Evolutionary conservation across 768 basidiomycete genomes (phyloP).

Genomic region (Mrakia blollopis): DNA sequence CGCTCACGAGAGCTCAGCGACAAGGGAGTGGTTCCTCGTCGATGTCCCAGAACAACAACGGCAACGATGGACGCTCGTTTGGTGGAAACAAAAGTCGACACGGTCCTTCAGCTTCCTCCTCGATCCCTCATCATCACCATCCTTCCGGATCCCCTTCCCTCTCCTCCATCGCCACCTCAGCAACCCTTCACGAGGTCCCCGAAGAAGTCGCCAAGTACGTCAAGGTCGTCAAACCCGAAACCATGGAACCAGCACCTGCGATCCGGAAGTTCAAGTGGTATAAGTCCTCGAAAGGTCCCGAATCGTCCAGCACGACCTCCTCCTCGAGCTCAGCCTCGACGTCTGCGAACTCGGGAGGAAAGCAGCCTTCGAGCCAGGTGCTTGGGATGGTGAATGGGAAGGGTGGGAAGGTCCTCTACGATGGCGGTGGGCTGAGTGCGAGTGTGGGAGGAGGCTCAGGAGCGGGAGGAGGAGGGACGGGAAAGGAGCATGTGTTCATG

Average conservation of each 20-base stretch:
- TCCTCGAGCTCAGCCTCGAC: not conserved
- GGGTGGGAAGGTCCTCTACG: slow-evolving; percentile 31
- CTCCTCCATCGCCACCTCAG: slow-evolving; percentile 32
- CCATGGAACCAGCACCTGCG: slow-evolving; percentile 34
- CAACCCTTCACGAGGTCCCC: slow-evolving; percentile 42
- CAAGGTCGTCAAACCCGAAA: slow-evolving; percentile 42
- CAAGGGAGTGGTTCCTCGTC: slow-evolving; percentile 23
- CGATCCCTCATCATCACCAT: slow-evolving; percentile 4
- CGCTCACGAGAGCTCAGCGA: slow-evolving; percentile 37
- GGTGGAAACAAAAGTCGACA: slow-evolving; percentile 18
- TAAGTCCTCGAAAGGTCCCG: slow-evolving; percentile 43
- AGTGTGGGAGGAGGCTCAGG: slow-evolving; percentile 38
- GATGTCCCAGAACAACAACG: not conserved
- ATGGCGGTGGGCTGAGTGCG: slow-evolving; percentile 53
- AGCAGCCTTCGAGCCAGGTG: not conserved
- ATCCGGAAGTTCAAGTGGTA: slow-evolving; percentile 49
- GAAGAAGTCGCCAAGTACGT: slow-evolving; percentile 46
- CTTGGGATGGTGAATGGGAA: not conserved
- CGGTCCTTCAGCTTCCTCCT: not conserved
- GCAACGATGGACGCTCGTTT: not conserved
- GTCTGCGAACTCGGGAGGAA: not conserved
- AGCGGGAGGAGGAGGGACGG: slow-evolving; percentile 28
- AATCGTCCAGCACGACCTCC: slow-evolving; percentile 3
- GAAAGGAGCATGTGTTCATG: slow-evolving; percentile 74
- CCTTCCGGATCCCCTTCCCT: slow-evolving; percentile 4